These are phyloP conservation scores for Aspergillus sp. DNA, from an alignment of 2,329 filamentous ascomycete genomes.

Conservation along the genomic window DNA sequence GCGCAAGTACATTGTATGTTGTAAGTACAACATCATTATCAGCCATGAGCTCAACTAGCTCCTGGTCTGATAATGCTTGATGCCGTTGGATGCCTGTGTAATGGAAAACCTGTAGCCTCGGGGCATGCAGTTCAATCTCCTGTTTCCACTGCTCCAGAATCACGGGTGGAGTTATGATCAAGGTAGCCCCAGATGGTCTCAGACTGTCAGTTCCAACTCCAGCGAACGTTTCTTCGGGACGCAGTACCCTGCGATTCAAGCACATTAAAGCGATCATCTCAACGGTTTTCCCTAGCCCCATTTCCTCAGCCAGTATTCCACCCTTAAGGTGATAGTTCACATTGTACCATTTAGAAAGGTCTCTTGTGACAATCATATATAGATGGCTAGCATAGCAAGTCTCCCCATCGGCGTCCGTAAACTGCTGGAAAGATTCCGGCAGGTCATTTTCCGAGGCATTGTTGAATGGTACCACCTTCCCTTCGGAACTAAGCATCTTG, in stretches of 20 bases:
- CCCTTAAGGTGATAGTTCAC: conserved; percentile 35
- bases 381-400: conserved; percentile 44
- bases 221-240: conserved; percentile 14
- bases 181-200: conserved; percentile 52
- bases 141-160: conserved; percentile 65
- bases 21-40: conserved; percentile 60
- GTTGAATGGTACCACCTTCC: conserved; percentile 25
- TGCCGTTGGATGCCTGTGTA: conserved; percentile 56
- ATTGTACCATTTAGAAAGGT: conserved; percentile 36
- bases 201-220: conserved; percentile 25
- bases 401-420: conserved; percentile 39
- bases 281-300: conserved; percentile 53
- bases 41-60: conserved; percentile 49
- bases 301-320: conserved; percentile 52
- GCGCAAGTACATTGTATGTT: conserved; percentile 68
- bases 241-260: conserved; percentile 33
- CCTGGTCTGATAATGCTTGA: conserved; percentile 34
- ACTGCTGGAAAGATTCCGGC: conserved; percentile 40
- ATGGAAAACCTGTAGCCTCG: conserved; percentile 55
- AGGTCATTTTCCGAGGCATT: conserved; percentile 17
- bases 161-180: conserved; percentile 63
- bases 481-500: conserved; percentile 33
- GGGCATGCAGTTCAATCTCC: conserved; percentile 59
- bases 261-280: conserved; percentile 50
- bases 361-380: conserved; percentile 40